Evolutionary conservation across 768 basidiomycete species (phyloP).

Genomic region (Crassisporium funariophilum): DNA sequence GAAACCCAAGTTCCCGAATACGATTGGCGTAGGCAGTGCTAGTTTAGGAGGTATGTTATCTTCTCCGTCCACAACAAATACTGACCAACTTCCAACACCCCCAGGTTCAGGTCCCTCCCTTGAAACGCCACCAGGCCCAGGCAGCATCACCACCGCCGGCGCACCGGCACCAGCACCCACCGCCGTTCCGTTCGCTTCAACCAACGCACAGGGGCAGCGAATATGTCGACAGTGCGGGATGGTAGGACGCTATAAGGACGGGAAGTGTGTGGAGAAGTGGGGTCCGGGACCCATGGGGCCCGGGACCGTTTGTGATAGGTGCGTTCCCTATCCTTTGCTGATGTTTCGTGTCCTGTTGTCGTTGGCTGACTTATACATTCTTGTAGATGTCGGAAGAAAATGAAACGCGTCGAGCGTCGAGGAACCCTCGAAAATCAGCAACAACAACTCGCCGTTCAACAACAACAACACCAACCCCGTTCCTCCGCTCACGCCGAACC

Average conservation of each 20-base stretch:
- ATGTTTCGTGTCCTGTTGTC: background rate
- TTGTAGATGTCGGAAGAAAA: conserved; percentile 75
- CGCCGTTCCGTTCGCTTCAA: conserved; percentile 41
- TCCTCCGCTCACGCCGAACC: conserved; percentile 13
- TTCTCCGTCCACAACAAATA: background rate
- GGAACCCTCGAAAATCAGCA: conserved; percentile 59
- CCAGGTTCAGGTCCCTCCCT: conserved; percentile 7
- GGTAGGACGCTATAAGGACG: conserved; percentile 78
- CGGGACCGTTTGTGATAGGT: conserved; percentile 83
- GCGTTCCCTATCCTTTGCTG: conserved; percentile 24
- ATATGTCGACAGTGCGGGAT: conserved; percentile 79
- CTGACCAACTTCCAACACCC: background rate
- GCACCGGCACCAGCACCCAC: conserved; percentile 20
- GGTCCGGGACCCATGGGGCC: conserved; percentile 83
- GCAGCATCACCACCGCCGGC: too few relatives aligned
- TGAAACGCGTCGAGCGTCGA: conserved; percentile 80
- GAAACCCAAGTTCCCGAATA: conserved; percentile 53
- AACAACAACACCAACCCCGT: conserved; percentile 20
- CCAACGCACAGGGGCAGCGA: conserved; percentile 67
- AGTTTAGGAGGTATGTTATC: conserved; percentile 7
- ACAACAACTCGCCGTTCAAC: conserved; percentile 19
- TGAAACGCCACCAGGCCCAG: too few relatives aligned
- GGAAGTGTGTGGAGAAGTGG: conserved; percentile 88
- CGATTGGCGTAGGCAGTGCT: conserved; percentile 13
- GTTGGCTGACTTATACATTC: background rate